A percentile compares a stretch with the other conserved stretches of the same genome.
These are phyloP conservation scores for Notholithocarpus densiflorus DNA, from an alignment of 306 rosid genomes.

Conservation along the genomic window DNA sequence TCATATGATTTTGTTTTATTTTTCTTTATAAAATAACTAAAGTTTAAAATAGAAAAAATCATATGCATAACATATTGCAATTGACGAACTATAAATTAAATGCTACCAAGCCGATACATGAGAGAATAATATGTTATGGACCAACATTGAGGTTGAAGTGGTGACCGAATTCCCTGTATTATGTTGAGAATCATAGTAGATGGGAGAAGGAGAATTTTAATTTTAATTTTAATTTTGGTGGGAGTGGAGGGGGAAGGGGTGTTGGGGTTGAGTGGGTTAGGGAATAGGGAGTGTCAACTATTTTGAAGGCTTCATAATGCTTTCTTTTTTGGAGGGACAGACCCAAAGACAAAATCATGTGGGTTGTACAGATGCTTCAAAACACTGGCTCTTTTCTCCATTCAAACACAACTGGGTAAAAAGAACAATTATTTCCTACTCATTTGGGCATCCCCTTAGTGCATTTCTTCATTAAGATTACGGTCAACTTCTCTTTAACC, in stretches of 20 bases:
- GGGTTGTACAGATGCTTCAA: conserved; percentile 21
- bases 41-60: too few species aligned
- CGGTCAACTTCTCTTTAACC: conserved; percentile 38
- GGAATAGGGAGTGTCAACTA: conserved; percentile 28
- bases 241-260: background rate
- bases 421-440: conserved; percentile 53
- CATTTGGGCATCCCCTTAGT: conserved; percentile 40
- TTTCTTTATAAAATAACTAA: too few species aligned
- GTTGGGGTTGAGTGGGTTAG: conserved; percentile 4
- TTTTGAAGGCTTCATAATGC: conserved; percentile 32
- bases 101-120: background rate
- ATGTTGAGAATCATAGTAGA: conserved; percentile 21
- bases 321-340: conserved; percentile 18
- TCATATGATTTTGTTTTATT: too few species aligned
- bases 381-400: conserved; percentile 2
- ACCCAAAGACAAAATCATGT: conserved; percentile 31
- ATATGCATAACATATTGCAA: too few species aligned
- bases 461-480: conserved; percentile 19
- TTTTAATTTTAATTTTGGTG: background rate
- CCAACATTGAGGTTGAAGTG: conserved; percentile 3
- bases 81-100: too few species aligned
- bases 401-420: conserved; percentile 23
- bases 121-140: background rate
- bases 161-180: conserved; percentile 12
- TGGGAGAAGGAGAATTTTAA: background rate